Conservation (phyloP, 2,329 filamentous ascomycete genomes). For the Rutstroemia sp. region DNA sequence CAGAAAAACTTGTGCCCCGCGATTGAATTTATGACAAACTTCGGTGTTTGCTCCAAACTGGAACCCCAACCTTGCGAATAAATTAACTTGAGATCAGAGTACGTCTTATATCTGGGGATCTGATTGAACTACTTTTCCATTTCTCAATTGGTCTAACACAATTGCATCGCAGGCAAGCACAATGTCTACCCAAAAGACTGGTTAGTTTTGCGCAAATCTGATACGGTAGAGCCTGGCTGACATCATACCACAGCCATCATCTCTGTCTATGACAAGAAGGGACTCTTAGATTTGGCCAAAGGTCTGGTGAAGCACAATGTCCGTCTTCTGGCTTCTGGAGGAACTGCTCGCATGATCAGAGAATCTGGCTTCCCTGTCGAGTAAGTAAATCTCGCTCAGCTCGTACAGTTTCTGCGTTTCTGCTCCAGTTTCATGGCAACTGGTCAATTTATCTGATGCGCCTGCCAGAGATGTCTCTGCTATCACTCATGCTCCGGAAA, state of each 20-base stretch:
- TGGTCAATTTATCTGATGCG: neutral
- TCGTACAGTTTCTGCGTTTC: neutral
- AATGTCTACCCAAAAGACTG: conserved; percentile 19
- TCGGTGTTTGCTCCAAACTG: neutral
- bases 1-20: conserved; percentile 8
- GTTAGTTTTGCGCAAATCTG: conserved; percentile 10
- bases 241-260: conserved; percentile 61
- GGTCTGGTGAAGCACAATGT: conserved; percentile 84
- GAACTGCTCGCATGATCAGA: conserved; percentile 92
- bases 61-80: too few species aligned
- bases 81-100: neutral
- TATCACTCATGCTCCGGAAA: conserved; percentile 95
- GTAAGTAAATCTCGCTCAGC: conserved; percentile 42
- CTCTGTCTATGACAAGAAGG: conserved; percentile 98
- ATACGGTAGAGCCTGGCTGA: conserved; percentile 7
- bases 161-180: neutral
- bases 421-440: neutral
- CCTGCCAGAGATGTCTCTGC: conserved; percentile 80
- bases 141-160: neutral
- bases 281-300: conserved; percentile 85
- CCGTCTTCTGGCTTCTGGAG: conserved; percentile 87
- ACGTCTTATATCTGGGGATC: neutral
- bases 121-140: neutral
- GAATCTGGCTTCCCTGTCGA: conserved; percentile 94
- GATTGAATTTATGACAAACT: conserved; percentile 6